Percentiles rank a stretch among this genome's conserved stretches.
Evolutionary conservation across 2,329 filamentous ascomycete species (phyloP).

Genomic region (Colletotrichum sp.): DNA sequence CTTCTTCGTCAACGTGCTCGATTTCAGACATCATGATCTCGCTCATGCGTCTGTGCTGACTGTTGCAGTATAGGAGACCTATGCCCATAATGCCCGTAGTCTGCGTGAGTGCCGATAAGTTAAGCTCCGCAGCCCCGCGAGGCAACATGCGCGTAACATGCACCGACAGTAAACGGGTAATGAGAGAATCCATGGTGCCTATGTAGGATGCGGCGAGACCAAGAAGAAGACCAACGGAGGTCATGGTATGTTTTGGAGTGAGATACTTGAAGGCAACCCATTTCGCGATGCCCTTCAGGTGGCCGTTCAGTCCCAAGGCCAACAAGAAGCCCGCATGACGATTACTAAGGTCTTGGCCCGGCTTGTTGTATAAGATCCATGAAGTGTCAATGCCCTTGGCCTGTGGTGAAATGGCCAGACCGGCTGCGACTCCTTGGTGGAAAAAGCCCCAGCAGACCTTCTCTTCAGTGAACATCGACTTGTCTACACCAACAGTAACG

Average conservation of each 20-base stretch:
- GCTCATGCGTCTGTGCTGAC: conserved; percentile 97
- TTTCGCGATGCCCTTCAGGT: conserved; percentile 92
- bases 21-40: conserved; percentile 99
- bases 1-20: conserved; percentile 79
- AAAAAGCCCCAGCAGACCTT: conserved; percentile 99
- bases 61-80: conserved; percentile 90
- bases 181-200: conserved; percentile 95
- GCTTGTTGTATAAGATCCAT: conserved; percentile 99
- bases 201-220: conserved; percentile 93
- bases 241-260: conserved; percentile 99
- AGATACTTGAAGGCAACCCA: conserved; percentile 99
- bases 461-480: conserved; percentile 86
- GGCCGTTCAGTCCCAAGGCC: conserved; percentile 90
- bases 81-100: conserved; percentile 98
- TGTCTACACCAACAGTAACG: conserved; percentile 92
- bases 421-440: conserved; percentile 93
- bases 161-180: conserved; percentile 91
- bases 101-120: conserved; percentile 90
- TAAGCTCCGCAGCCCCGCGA: conserved; percentile 89
- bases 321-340: conserved; percentile 95
- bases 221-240: conserved; percentile 91
- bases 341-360: conserved; percentile 83
- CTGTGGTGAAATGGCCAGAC: conserved; percentile 85
- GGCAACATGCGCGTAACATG: conserved; percentile 96
- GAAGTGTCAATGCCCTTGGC: conserved; percentile 96